Evolutionary conservation across 495 filamentous ascomycete species (phyloP).

Genomic region (Talaromyces liani): DNA sequence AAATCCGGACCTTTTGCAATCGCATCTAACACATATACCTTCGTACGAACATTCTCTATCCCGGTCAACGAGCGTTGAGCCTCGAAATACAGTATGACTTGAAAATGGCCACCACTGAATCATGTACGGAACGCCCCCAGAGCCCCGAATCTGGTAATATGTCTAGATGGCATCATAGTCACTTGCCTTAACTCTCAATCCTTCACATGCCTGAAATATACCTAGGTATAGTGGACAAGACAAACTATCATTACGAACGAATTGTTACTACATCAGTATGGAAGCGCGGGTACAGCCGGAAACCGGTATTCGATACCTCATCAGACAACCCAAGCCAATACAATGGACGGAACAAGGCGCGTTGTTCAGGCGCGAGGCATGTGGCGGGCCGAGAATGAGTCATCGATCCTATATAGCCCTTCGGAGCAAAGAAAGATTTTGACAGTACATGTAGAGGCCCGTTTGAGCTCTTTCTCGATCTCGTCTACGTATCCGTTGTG

Average conservation of each 20-base stretch:
- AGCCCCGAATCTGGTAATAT: no score
- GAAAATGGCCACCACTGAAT: no score
- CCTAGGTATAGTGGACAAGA: not conserved
- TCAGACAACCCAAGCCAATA: conserved; percentile 1
- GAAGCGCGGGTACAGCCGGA: not conserved
- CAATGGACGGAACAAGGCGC: not conserved
- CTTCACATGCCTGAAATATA: not conserved
- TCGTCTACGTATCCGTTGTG: not conserved
- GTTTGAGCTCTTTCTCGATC: not conserved
- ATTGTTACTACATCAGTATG: not conserved
- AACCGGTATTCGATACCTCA: not conserved
- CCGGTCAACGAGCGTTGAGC: no score
- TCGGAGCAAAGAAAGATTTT: not conserved
- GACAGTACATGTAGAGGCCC: not conserved
- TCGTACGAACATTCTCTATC: no score
- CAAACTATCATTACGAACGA: not conserved
- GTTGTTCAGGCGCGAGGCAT: not conserved
- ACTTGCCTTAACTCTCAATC: not conserved
- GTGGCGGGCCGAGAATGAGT: not conserved
- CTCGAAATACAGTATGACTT: no score
- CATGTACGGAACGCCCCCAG: no score
- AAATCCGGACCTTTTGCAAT: no score
- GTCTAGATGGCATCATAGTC: not conserved
- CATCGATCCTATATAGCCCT: not conserved
- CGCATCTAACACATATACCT: no score